Conservation (phyloP, 2,329 filamentous ascomycete species). For the Aspergillus nomiae region DNA sequence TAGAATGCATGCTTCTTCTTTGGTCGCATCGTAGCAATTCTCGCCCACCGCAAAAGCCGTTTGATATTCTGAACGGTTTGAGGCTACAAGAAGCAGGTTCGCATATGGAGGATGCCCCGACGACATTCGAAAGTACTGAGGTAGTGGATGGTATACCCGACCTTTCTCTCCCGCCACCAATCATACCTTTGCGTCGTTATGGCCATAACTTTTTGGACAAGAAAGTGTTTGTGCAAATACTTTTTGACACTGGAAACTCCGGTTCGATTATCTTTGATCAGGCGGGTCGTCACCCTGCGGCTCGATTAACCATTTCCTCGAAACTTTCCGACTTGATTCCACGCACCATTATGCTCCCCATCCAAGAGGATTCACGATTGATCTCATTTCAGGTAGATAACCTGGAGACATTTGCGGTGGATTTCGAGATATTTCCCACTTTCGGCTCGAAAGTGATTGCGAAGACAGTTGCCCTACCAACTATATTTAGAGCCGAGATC, state of each 20-base stretch:
- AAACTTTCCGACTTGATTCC: conserved; percentile 95
- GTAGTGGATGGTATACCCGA: conserved; percentile 81
- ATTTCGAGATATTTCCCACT: conserved; percentile 96
- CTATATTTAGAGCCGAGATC: conserved; percentile 74
- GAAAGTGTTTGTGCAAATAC: conserved; percentile 93
- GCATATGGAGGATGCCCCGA: conserved; percentile 36
- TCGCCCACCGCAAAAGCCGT: conserved; percentile 29
- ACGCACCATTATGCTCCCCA: conserved; percentile 90
- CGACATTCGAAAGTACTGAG: conserved; percentile 66
- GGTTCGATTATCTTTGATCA: conserved; percentile 94
- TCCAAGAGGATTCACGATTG: conserved; percentile 91
- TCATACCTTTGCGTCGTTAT: conserved; percentile 91
- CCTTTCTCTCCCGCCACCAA: conserved; percentile 88
- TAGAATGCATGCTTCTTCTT: conserved; percentile 90
- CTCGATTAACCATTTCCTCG: conserved; percentile 91
- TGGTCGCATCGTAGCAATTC: conserved; percentile 41
- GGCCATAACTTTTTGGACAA: conserved; percentile 98
- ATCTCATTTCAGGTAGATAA: conserved; percentile 97
- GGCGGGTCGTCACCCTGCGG: conserved; percentile 92
- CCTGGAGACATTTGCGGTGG: conserved; percentile 86
- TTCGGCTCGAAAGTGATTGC: conserved; percentile 98
- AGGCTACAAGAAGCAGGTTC: conserved; percentile 32
- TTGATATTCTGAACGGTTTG: conserved; percentile 38
- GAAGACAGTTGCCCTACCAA: conserved; percentile 87
- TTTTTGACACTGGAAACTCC: conserved; percentile 68